Conservation (phyloP, 2,329 filamentous ascomycete species). For the Pyrenophora seminiperda region DNA sequence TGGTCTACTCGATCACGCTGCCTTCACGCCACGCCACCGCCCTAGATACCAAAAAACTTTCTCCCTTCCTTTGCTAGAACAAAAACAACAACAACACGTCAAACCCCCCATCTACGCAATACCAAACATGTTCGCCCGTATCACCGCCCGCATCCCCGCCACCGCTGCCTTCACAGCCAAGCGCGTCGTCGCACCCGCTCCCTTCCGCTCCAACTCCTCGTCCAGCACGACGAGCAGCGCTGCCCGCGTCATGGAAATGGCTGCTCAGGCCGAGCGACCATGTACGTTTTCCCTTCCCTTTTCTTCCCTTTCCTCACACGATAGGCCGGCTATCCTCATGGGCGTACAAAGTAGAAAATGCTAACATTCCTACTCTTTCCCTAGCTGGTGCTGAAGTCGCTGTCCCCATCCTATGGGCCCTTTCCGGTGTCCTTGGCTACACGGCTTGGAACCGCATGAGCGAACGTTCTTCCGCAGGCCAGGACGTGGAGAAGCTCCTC, state of each 20-base stretch:
- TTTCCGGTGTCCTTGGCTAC: constrained; percentile 34
- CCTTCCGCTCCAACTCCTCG: constrained; percentile 43
- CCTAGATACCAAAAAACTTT: not conserved
- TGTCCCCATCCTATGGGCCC: constrained; percentile 40
- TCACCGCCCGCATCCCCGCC: constrained; percentile 32
- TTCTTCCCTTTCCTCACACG: not conserved
- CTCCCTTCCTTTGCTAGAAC: not conserved
- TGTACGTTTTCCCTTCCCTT: constrained; percentile 33
- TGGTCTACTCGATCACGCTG: not conserved
- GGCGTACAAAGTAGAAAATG: too few relatives aligned
- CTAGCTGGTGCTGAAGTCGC: constrained; percentile 35
- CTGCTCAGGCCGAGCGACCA: constrained; percentile 38
- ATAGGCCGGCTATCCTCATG: too few relatives aligned
- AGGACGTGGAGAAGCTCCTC: constrained; percentile 40
- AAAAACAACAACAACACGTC: not conserved
- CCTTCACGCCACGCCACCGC: not conserved
- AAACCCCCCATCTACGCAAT: not conserved
- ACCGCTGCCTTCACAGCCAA: constrained; percentile 27
- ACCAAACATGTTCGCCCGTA: constrained; percentile 22
- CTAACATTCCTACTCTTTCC: not conserved
- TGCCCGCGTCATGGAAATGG: constrained; percentile 38
- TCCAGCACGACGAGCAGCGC: constrained; percentile 28
- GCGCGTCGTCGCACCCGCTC: constrained; percentile 25
- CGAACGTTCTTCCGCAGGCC: constrained; percentile 26
- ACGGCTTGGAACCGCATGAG: constrained; percentile 40